These are phyloP conservation scores for Apiospora hydei DNA, from an alignment of 2,329 filamentous ascomycete genomes.

Conservation along the genomic window DNA sequence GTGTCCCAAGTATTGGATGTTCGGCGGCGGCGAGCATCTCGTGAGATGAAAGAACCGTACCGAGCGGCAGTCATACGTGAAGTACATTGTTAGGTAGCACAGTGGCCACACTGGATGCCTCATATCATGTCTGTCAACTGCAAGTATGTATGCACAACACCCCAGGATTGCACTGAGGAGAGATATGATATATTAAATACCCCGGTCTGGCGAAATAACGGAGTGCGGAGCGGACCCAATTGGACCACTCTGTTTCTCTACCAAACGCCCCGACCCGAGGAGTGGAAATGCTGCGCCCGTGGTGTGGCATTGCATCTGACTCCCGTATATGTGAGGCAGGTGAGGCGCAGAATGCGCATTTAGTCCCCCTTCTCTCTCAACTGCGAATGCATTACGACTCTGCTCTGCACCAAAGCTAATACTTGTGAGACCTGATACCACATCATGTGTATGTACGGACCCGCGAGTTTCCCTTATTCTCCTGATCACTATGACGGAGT, in stretches of 20 bases:
- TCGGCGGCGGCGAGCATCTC: background rate
- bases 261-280: background rate
- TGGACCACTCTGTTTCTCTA: background rate
- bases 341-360: slow-evolving; percentile 4
- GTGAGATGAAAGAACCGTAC: background rate
- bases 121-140: background rate
- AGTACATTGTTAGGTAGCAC: background rate
- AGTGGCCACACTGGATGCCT: background rate
- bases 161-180: background rate
- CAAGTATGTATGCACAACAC: background rate
- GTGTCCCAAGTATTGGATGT: background rate
- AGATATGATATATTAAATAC: background rate
- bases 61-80: background rate
- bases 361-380: background rate
- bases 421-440: background rate
- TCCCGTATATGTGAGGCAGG: background rate
- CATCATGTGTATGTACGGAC: background rate
- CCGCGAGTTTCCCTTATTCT: background rate
- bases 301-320: slow-evolving; percentile 5
- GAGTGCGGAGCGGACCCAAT: background rate
- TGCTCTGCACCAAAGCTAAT: background rate
- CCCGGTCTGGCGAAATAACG: background rate
- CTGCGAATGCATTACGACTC: background rate
- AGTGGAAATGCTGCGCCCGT: background rate
- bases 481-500: slow-evolving; percentile 7